phyloP scores from a whole-genome alignment of 495 filamentous ascomycete genomes.

The Lentithecium fluviatile region DNA sequence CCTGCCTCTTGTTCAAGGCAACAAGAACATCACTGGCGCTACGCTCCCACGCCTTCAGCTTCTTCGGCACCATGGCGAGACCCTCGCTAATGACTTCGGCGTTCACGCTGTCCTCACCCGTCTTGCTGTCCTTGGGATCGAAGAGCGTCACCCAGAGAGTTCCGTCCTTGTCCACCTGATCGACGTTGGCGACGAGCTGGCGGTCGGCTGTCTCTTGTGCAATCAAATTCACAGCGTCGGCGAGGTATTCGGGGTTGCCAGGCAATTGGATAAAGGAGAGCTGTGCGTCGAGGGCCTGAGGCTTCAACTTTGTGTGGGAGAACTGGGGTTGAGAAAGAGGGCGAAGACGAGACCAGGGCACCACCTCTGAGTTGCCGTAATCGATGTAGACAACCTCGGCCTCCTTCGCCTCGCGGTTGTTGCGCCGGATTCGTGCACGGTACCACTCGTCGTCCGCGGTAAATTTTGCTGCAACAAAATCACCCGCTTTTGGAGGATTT shows the following conservation, averaged over 20 bases:
- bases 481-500: slow-evolving; percentile 82
- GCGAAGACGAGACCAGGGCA: slow-evolving; percentile 79
- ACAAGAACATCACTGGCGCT: slow-evolving; percentile 68
- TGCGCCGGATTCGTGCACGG: slow-evolving; percentile 82
- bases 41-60: slow-evolving; percentile 86
- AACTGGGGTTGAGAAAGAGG: slow-evolving; percentile 77
- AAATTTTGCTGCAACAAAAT: slow-evolving; percentile 87
- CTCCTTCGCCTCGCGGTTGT: slow-evolving; percentile 83
- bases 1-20: slow-evolving; percentile 64
- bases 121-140: slow-evolving; percentile 62
- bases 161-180: slow-evolving; percentile 70
- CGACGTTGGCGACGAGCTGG: slow-evolving; percentile 85
- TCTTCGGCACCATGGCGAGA: slow-evolving; percentile 81
- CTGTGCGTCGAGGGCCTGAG: slow-evolving; percentile 83
- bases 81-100: slow-evolving; percentile 79
- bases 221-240: slow-evolving; percentile 71
- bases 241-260: slow-evolving; percentile 69
- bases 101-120: slow-evolving; percentile 74
- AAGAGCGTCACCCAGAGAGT: slow-evolving; percentile 80
- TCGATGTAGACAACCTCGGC: slow-evolving; percentile 93
- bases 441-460: slow-evolving; percentile 89
- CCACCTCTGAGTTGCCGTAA: slow-evolving; percentile 88
- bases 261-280: slow-evolving; percentile 91
- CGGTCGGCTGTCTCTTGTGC: slow-evolving; percentile 61
- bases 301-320: slow-evolving; percentile 67